Conservation (phyloP, 257 asterid species). For the Solanum chmielewskii region DNA sequence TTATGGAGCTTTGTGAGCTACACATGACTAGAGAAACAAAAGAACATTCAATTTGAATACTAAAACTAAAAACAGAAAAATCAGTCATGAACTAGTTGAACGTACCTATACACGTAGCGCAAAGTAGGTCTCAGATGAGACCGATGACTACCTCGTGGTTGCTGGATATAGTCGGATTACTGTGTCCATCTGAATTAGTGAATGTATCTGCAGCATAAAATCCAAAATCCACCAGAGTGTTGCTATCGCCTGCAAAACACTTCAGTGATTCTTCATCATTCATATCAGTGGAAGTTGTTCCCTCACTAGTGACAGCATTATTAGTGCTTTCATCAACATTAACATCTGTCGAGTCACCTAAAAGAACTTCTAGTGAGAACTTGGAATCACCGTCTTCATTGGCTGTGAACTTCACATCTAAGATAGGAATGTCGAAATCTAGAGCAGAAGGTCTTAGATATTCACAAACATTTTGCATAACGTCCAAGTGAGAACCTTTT, state of each 20-base stretch:
- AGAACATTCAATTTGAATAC: background rate
- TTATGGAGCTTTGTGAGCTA: background rate
- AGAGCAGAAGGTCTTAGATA: slow-evolving; percentile 16
- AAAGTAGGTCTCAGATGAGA: slow-evolving; percentile 29
- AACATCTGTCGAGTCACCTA: slow-evolving; percentile 22
- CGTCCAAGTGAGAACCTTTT: slow-evolving; percentile 1
- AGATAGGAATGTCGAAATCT: slow-evolving; percentile 51
- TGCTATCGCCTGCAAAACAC: slow-evolving; percentile 1
- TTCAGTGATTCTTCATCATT: slow-evolving; percentile 5
- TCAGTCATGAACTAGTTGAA: background rate
- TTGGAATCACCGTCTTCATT: slow-evolving; percentile 4
- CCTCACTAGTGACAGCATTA: background rate
- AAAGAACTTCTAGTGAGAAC: slow-evolving; percentile 52
- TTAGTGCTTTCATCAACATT: background rate
- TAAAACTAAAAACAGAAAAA: background rate
- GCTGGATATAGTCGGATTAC: slow-evolving; percentile 7
- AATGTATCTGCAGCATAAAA: slow-evolving; percentile 13
- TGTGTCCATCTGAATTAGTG: slow-evolving; percentile 13
- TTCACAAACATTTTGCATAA: slow-evolving; percentile 4
- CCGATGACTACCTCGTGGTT: slow-evolving; percentile 22
- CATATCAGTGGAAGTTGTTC: slow-evolving; percentile 5
- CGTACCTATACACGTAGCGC: background rate
- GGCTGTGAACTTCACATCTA: slow-evolving; percentile 53
- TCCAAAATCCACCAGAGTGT: slow-evolving; percentile 32
- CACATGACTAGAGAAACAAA: background rate